phyloP scores from a whole-genome alignment of 495 filamentous ascomycete species.

The Patellaria atrata region DNA sequence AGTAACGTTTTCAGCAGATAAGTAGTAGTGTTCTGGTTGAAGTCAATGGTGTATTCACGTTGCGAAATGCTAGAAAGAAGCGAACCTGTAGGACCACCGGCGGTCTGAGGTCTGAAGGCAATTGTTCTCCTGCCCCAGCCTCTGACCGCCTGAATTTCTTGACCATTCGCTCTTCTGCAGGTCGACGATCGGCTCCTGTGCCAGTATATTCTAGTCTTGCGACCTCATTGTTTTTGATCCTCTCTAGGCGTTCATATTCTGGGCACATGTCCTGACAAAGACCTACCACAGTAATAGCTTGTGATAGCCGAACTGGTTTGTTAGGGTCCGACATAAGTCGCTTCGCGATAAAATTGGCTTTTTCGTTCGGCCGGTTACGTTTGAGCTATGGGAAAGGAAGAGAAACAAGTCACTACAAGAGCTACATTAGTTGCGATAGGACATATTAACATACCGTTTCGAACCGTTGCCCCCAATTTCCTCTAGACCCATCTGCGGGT shows the following conservation, averaged over 20 bases:
- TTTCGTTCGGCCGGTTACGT: constrained; percentile 51
- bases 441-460: too few species aligned
- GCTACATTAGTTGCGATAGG: too few species aligned
- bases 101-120: constrained; percentile 85
- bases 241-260: constrained; percentile 67
- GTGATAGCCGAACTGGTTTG: constrained; percentile 59
- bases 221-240: constrained; percentile 52
- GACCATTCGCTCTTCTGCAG: constrained; percentile 48
- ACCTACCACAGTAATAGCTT: constrained; percentile 78
- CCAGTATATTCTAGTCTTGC: constrained; percentile 37
- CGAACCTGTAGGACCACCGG: constrained; percentile 47
- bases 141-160: constrained; percentile 85
- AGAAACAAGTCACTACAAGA: too few species aligned
- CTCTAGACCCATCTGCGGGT: too few species aligned
- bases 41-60: constrained; percentile 2
- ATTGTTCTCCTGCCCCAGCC: constrained; percentile 78
- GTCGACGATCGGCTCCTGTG: constrained; percentile 20
- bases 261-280: constrained; percentile 92
- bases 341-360: constrained; percentile 52
- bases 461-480: too few species aligned
- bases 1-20: constrained; percentile 72
- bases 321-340: constrained; percentile 82
- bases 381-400: constrained; percentile 31
- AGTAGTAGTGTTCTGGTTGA: constrained; percentile 45
- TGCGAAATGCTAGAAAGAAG: not conserved